Percentiles rank a stretch among this genome's conserved stretches.
Evolutionary conservation across 148 eudicot species (phyloP).

Genomic region (Nyssa sinensis): DNA sequence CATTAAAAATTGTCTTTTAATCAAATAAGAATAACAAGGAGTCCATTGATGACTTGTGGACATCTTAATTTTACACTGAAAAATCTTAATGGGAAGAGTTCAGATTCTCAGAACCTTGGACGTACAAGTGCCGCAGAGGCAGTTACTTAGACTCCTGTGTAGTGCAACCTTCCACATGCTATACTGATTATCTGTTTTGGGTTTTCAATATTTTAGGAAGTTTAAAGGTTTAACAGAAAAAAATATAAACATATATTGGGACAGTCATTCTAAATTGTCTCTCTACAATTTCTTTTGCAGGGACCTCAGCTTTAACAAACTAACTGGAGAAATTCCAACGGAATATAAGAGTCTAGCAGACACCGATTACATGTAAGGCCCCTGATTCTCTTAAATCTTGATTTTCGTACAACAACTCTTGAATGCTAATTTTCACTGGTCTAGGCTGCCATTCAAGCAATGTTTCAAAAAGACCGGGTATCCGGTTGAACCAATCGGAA

Average conservation of each 20-base stretch:
- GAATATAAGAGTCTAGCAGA: neutral
- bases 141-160: neutral
- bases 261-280: neutral
- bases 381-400: neutral
- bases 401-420: neutral
- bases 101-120: too few species aligned
- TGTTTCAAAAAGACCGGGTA: too few species aligned
- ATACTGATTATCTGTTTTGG: neutral
- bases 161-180: neutral
- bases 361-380: slow-evolving; percentile 28
- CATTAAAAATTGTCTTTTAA: too few species aligned
- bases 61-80: too few species aligned
- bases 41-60: too few species aligned
- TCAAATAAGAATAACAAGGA: too few species aligned
- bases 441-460: neutral
- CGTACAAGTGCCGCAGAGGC: neutral
- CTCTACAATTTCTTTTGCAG: slow-evolving; percentile 18
- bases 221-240: neutral
- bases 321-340: slow-evolving; percentile 35
- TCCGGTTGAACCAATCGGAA: too few species aligned
- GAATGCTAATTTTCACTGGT: neutral
- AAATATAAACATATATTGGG: too few species aligned
- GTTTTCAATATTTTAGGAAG: neutral
- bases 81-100: too few species aligned
- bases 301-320: slow-evolving; percentile 40